Percentiles rank a stretch among this genome's conserved stretches.
phyloP scores from a whole-genome alignment of 768 basidiomycete genomes.

The Lepiota brunneoincarnata region DNA sequence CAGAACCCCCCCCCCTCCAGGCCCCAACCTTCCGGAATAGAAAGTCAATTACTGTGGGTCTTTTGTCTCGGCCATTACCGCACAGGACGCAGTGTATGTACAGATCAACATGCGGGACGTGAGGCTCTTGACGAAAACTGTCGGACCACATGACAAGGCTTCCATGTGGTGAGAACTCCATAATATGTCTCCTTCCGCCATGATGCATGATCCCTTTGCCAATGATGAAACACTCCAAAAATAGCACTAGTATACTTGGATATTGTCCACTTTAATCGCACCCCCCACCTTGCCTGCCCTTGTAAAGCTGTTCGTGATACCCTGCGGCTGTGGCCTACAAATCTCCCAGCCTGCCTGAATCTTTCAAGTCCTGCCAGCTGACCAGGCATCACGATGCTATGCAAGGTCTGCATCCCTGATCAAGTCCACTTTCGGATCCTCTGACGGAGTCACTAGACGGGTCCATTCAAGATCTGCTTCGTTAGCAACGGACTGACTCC shows the following conservation, averaged over 20 bases:
- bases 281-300: too few relatives aligned
- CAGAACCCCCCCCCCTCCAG: too few relatives aligned
- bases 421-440: neutral
- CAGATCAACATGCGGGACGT: slow-evolving; percentile 5
- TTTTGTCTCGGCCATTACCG: neutral
- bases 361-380: too few relatives aligned
- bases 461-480: neutral
- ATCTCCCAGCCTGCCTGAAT: too few relatives aligned
- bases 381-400: neutral
- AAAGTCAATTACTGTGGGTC: neutral
- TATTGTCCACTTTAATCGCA: too few relatives aligned
- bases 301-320: too few relatives aligned
- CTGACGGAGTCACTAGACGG: neutral
- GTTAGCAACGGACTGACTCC: slow-evolving; percentile 3
- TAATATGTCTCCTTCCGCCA: slow-evolving; percentile 4
- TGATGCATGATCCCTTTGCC: neutral
- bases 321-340: too few relatives aligned
- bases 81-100: slow-evolving; percentile 1
- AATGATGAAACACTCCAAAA: neutral
- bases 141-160: slow-evolving; percentile 2
- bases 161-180: slow-evolving; percentile 7
- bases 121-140: neutral
- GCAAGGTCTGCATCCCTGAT: neutral
- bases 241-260: neutral
- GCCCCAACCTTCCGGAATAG: neutral